A percentile compares a stretch with the other conserved stretches of the same genome.
Conservation (phyloP, 257 asterid genomes). For the Solanum megistacrolobum region DNA sequence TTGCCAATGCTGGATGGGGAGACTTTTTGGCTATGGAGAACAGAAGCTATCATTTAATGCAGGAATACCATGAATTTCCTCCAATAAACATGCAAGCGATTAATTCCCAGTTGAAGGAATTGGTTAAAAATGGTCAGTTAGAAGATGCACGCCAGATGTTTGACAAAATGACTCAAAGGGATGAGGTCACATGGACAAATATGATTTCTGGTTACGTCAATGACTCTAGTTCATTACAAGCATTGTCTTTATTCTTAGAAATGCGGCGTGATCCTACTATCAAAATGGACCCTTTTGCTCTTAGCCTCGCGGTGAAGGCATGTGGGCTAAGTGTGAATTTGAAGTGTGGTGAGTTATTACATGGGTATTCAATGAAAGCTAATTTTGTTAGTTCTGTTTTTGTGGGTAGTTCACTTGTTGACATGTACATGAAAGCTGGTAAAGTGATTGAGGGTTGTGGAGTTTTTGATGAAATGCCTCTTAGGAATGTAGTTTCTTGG, state of each 20-base stretch:
- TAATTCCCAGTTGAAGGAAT: slow-evolving; percentile 42
- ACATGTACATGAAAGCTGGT: slow-evolving; percentile 71
- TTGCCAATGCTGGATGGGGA: slow-evolving; percentile 28
- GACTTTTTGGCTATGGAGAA: slow-evolving; percentile 12
- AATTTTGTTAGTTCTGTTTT: slow-evolving; percentile 57
- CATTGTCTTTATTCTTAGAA: slow-evolving; percentile 55
- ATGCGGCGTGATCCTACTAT: slow-evolving; percentile 35
- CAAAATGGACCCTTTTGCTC: slow-evolving; percentile 65
- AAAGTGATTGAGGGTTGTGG: slow-evolving; percentile 51
- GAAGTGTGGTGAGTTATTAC: slow-evolving; percentile 46
- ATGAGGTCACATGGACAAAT: slow-evolving; percentile 76
- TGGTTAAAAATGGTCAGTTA: slow-evolving; percentile 39
- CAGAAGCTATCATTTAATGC: slow-evolving; percentile 1
- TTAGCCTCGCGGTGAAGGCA: slow-evolving; percentile 75
- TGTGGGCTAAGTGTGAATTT: slow-evolving; percentile 38
- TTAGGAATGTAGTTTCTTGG: slow-evolving; percentile 87
- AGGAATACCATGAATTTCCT: slow-evolving; percentile 10
- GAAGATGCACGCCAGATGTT: slow-evolving; percentile 60
- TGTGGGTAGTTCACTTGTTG: slow-evolving; percentile 77
- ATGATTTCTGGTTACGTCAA: slow-evolving; percentile 71
- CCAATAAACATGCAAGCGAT: slow-evolving; percentile 25
- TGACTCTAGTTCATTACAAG: slow-evolving; percentile 46
- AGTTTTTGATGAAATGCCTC: slow-evolving; percentile 68
- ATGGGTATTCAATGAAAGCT: slow-evolving; percentile 46
- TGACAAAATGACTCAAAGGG: slow-evolving; percentile 55